Percentiles rank a stretch among this genome's conserved stretches.
phyloP scores from a whole-genome alignment of 2,329 filamentous ascomycete genomes.

The Penicillium fuscoglaucum region DNA sequence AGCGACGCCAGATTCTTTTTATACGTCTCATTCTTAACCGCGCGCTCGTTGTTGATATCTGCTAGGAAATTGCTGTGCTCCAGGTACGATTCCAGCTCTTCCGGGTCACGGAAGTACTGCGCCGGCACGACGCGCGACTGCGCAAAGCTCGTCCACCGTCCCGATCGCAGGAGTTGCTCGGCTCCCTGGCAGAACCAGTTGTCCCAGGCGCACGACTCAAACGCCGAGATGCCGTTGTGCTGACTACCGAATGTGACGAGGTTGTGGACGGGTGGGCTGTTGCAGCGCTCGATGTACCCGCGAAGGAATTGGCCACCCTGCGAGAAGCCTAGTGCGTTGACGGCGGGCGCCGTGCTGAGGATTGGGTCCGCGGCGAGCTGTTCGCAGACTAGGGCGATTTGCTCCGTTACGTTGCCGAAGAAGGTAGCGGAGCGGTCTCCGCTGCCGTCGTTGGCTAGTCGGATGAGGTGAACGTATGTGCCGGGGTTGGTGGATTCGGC shows the following conservation, averaged over 20 bases:
- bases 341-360: slow-evolving; percentile 74
- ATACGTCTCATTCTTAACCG: slow-evolving; percentile 71
- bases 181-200: slow-evolving; percentile 83
- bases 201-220: slow-evolving; percentile 66
- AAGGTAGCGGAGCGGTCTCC: slow-evolving; percentile 82
- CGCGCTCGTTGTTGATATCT: slow-evolving; percentile 92
- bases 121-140: slow-evolving; percentile 83
- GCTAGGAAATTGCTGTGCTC: slow-evolving; percentile 83
- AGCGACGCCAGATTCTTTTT: slow-evolving; percentile 67
- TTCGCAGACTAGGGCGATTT: slow-evolving; percentile 75
- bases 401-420: slow-evolving; percentile 81
- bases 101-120: slow-evolving; percentile 83
- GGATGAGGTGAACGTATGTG: slow-evolving; percentile 79
- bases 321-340: slow-evolving; percentile 92
- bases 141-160: slow-evolving; percentile 76
- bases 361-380: slow-evolving; percentile 74
- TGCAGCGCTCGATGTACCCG: slow-evolving; percentile 85
- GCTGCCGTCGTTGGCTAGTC: slow-evolving; percentile 64
- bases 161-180: slow-evolving; percentile 72
- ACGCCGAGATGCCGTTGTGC: slow-evolving; percentile 87
- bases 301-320: slow-evolving; percentile 97
- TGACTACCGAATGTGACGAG: slow-evolving; percentile 87
- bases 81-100: slow-evolving; percentile 71
- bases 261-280: slow-evolving; percentile 69
- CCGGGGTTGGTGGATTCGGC: slow-evolving; percentile 73